Evolutionary conservation across 1,284 basidiomycete genomes (phyloP).

Genomic region (Trametes sp.): DNA sequence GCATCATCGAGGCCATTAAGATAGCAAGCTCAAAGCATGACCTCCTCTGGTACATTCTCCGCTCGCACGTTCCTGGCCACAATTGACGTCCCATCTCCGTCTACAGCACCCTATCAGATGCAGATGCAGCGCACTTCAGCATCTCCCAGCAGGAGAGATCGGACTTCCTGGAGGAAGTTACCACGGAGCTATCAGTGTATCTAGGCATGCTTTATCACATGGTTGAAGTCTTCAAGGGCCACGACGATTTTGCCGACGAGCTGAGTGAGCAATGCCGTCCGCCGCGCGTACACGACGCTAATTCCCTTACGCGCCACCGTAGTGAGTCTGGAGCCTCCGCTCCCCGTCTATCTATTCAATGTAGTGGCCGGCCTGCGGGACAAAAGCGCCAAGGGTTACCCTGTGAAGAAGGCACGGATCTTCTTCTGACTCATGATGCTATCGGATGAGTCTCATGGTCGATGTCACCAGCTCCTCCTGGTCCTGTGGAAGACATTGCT

Average conservation of each 20-base stretch:
- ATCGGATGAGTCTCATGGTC: conserved; percentile 29
- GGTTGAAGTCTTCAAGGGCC: conserved; percentile 90
- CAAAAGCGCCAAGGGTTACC: conserved; percentile 94
- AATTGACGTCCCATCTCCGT: conserved; percentile 18
- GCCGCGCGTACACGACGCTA: conserved; percentile 25
- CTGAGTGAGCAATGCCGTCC: conserved; percentile 72
- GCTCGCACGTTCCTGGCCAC: conserved; percentile 4
- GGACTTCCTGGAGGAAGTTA: conserved; percentile 86
- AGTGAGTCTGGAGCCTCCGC: conserved; percentile 96
- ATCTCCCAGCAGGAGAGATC: conserved; percentile 74
- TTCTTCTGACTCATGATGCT: conserved; percentile 28
- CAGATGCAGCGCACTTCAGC: conserved; percentile 71
- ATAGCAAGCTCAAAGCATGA: conserved; percentile 92
- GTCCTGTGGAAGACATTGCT: conserved; percentile 96
- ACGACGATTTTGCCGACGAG: conserved; percentile 94
- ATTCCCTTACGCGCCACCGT: conserved; percentile 17
- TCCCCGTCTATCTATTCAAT: conserved; percentile 93
- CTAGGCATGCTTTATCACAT: conserved; percentile 94
- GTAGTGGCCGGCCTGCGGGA: conserved; percentile 91
- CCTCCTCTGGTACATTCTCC: conserved; percentile 67
- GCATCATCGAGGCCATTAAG: conserved; percentile 89
- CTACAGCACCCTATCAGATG: conserved; percentile 73
- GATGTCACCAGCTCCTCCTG: conserved; percentile 76
- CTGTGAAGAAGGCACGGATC: conserved; percentile 86
- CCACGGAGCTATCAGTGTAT: conserved; percentile 91